Evolutionary conservation across 1,139 yeast genomes (phyloP).

Genomic region (Sugiyamaella japonica): DNA sequence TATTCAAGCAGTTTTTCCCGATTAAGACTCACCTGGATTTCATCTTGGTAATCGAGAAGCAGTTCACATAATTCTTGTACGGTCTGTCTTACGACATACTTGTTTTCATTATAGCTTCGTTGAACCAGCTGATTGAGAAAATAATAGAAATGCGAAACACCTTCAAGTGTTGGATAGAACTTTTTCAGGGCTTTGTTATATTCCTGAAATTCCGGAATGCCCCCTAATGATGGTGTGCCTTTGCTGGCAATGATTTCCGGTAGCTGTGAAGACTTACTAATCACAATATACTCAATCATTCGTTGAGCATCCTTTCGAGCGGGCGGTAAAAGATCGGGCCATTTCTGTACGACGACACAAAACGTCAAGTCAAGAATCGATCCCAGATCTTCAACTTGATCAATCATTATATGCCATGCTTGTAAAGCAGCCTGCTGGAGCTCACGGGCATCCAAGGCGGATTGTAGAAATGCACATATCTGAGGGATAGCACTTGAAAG

Average conservation of each 20-base stretch:
- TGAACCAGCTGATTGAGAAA: constrained; percentile 35
- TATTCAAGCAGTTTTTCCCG: constrained; percentile 36
- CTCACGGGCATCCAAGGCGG: constrained; percentile 65
- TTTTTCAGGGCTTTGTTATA: constrained; percentile 19
- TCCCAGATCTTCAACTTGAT: constrained; percentile 48
- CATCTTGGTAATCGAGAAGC: constrained; percentile 50
- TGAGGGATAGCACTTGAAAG: constrained; percentile 84
- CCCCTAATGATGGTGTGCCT: constrained; percentile 33
- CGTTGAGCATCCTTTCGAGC: constrained; percentile 28
- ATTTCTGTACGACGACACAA: constrained; percentile 64
- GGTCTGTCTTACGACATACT: constrained; percentile 76
- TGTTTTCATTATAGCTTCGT: constrained; percentile 66
- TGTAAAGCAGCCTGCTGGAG: constrained; percentile 63
- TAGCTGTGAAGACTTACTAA: constrained; percentile 20
- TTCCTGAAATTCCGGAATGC: constrained; percentile 30
- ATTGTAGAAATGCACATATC: constrained; percentile 80
- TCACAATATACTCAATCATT: constrained; percentile 27
- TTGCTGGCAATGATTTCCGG: constrained; percentile 27
- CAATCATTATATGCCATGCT: constrained; percentile 64
- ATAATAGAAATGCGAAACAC: constrained; percentile 7
- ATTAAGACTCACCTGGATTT: constrained; percentile 44
- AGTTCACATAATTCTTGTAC: constrained; percentile 62
- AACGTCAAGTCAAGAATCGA: constrained; percentile 57
- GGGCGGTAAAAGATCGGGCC: constrained; percentile 43
- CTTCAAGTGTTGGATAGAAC: constrained; percentile 10